Conservation (phyloP, 495 filamentous ascomycete genomes). For the Penicillium coprophilum region DNA sequence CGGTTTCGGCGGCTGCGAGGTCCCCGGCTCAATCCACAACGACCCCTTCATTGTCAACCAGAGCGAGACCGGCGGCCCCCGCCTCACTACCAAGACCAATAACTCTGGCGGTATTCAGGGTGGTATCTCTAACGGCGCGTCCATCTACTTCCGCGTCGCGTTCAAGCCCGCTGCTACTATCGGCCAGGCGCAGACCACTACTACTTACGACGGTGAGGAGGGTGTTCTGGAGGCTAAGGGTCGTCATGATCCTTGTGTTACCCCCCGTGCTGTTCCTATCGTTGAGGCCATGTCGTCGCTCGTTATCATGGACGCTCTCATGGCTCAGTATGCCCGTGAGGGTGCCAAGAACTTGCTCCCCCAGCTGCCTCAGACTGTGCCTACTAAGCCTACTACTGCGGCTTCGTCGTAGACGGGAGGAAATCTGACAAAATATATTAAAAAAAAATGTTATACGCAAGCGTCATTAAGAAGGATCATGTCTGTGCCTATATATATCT, state of each 20-base stretch:
- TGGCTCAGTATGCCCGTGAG: constrained; percentile 77
- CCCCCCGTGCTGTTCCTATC: constrained; percentile 90
- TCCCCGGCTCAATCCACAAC: constrained; percentile 91
- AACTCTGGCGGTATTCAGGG: constrained; percentile 97
- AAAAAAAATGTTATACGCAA: constrained; percentile 10
- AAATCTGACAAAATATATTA: background rate
- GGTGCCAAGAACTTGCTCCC: constrained; percentile 45
- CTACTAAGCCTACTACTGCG: constrained; percentile 33
- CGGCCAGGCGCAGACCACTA: constrained; percentile 84
- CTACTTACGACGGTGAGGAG: constrained; percentile 70
- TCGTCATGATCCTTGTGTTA: constrained; percentile 92
- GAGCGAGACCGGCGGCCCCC: constrained; percentile 36
- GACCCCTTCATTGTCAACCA: constrained; percentile 75
- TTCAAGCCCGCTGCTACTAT: constrained; percentile 98
- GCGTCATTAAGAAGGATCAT: constrained; percentile 4
- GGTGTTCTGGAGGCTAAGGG: constrained; percentile 91
- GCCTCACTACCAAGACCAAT: constrained; percentile 88
- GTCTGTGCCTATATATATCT: background rate
- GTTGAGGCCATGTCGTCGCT: constrained; percentile 95
- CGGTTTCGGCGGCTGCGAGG: constrained; percentile 83
- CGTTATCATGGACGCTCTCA: constrained; percentile 86
- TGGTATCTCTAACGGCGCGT: constrained; percentile 92
- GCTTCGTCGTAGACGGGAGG: constrained; percentile 7
- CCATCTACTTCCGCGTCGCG: constrained; percentile 90
- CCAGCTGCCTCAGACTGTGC: constrained; percentile 38